Evolutionary conservation across 148 eudicot genomes (phyloP).

Genomic region (Euryodendron excelsum): DNA sequence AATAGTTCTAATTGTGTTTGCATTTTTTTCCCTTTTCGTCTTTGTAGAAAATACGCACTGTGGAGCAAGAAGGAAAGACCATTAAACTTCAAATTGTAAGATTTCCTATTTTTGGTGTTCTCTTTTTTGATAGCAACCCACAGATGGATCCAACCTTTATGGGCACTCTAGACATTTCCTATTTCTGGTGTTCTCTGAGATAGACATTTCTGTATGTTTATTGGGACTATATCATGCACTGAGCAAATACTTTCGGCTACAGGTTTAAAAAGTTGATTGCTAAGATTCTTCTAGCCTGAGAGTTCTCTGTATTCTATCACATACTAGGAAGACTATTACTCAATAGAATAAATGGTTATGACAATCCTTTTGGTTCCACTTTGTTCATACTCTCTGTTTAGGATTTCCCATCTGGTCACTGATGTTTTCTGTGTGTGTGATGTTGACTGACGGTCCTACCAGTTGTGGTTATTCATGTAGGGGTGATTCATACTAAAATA

Average conservation of each 20-base stretch:
- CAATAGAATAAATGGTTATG: background rate
- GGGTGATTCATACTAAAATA: too few relatives aligned
- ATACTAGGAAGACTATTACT: too few relatives aligned
- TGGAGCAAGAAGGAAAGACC: conserved; percentile 58
- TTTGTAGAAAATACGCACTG: conserved; percentile 54
- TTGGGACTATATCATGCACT: background rate
- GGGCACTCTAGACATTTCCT: too few relatives aligned
- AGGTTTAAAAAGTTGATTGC: background rate
- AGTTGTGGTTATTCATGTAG: too few relatives aligned
- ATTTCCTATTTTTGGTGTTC: conserved; percentile 7
- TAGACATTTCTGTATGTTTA: background rate
- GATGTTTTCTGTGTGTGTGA: background rate
- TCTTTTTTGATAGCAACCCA: too few relatives aligned
- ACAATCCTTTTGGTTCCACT: background rate
- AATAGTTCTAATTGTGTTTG: background rate
- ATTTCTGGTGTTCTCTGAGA: background rate
- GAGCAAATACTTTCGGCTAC: conserved; percentile 1
- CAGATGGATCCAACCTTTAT: too few relatives aligned
- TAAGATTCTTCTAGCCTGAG: background rate
- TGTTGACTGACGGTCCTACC: too few relatives aligned
- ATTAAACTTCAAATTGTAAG: conserved; percentile 57
- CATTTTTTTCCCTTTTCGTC: too few relatives aligned
- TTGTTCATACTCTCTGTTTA: background rate
- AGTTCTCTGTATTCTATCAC: too few relatives aligned
- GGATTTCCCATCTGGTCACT: background rate